These are phyloP conservation scores for Apiospora kogelbergensis DNA, from an alignment of 2,329 filamentous ascomycete genomes.

Conservation along the genomic window DNA sequence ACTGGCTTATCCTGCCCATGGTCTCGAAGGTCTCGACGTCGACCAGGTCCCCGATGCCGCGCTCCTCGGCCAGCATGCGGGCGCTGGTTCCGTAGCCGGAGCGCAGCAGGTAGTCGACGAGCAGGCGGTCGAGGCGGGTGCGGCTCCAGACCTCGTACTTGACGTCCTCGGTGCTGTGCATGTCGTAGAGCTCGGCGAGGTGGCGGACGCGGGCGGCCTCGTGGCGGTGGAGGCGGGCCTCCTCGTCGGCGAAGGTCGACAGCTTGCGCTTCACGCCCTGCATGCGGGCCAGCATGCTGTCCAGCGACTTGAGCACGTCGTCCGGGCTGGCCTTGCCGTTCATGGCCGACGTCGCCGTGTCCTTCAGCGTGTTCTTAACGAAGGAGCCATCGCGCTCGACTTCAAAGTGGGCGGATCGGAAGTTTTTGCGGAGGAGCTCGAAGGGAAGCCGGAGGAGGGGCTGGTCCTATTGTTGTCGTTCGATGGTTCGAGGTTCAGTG, in stretches of 20 bases:
- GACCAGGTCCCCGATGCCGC: conserved; percentile 76
- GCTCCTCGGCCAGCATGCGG: conserved; percentile 69
- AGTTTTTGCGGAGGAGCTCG: conserved; percentile 91
- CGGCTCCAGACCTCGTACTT: conserved; percentile 92
- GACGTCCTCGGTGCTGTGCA: conserved; percentile 82
- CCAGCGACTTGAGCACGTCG: conserved; percentile 77
- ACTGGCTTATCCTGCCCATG: conserved; percentile 75
- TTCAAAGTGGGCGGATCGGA: conserved; percentile 78
- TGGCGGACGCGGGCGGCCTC: conserved; percentile 76
- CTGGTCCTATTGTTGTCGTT: conserved; percentile 68
- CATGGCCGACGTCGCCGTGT: conserved; percentile 66
- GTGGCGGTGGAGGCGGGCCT: conserved; percentile 73
- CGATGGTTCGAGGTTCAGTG: neutral
- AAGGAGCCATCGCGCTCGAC: conserved; percentile 70
- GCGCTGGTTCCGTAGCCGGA: conserved; percentile 82
- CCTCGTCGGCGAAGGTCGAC: conserved; percentile 73
- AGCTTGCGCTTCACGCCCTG: conserved; percentile 88
- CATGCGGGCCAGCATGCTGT: conserved; percentile 83
- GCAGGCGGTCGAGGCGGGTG: conserved; percentile 74
- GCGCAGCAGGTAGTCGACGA: conserved; percentile 91
- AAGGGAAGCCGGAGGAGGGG: conserved; percentile 89
- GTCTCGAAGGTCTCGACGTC: conserved; percentile 86
- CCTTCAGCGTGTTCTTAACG: conserved; percentile 61
- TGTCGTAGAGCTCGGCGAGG: conserved; percentile 75
- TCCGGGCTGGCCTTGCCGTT: conserved; percentile 61